These are phyloP conservation scores for Neopestalotiopsis rosae DNA, from an alignment of 2,329 filamentous ascomycete species.

Conservation along the genomic window DNA sequence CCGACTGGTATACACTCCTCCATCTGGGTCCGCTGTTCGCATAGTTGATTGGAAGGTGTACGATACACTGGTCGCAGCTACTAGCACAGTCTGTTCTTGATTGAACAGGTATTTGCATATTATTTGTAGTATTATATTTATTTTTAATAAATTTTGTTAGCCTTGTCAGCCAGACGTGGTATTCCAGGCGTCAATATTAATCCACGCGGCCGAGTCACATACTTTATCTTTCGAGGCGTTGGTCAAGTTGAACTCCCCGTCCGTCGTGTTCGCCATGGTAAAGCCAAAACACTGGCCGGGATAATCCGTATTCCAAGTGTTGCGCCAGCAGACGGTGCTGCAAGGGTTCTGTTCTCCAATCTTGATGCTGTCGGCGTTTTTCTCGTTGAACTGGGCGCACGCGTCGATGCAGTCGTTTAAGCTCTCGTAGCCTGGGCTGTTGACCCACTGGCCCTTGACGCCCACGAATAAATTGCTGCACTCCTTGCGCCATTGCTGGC, in stretches of 20 bases:
- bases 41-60: conserved; percentile 45
- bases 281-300: background rate
- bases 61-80: background rate
- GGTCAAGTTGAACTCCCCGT: background rate
- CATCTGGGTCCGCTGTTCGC: conserved; percentile 36
- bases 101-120: background rate
- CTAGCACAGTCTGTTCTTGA: background rate
- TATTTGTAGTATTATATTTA: background rate
- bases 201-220: background rate
- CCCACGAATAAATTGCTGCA: background rate
- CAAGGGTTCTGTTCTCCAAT: background rate
- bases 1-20: conserved; percentile 38
- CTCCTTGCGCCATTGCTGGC: background rate
- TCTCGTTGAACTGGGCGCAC: background rate
- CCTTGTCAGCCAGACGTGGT: background rate
- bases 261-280: background rate
- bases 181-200: background rate
- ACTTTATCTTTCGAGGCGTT: background rate
- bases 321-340: background rate
- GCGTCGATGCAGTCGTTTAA: conserved; percentile 5
- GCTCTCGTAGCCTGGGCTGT: background rate
- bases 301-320: background rate
- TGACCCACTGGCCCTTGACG: background rate
- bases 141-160: background rate
- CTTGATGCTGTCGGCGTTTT: background rate